Base-by-base conservation (phyloP, 495 filamentous ascomycete genomes). In the Xylaria longipes region DNA sequence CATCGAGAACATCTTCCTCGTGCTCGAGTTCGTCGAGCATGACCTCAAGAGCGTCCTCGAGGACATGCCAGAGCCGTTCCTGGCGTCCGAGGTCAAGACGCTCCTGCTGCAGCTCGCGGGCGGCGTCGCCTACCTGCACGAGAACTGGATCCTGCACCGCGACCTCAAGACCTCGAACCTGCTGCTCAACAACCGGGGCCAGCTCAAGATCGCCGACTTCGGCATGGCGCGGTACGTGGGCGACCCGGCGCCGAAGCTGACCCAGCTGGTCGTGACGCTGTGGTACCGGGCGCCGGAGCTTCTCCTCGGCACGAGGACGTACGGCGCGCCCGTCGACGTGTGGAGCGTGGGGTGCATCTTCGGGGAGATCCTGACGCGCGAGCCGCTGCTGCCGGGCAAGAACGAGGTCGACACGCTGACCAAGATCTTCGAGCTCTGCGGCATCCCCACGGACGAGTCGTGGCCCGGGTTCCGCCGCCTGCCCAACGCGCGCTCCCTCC, bases 281-380 rank as follows among this genome's bases (percentile, higher is more conserved):
- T 99, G 96, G 96, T 99, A 99, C 81, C 92, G 96, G 35, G 87
- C 94, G 0, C 96, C 96, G 0, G 96, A 98, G 79, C 86, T 99
- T 22, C 88, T 99, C 6, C 87, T 99, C 14, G 96, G 96, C 33
- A 87, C 93, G 1, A 87, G 88, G 46, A 87, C 86, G 27, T 99
- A 99, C 84, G 91, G 88, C 60, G 78, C 84, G 0, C 89, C 92
- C 72, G 86, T 99, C 70, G 96, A 99, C 82, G 91, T 97, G 87
- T 99, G 96, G 96, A 95, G 92, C 80, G 84, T 98, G 11, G 96
- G 96, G 15, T 99, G 96, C 83, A 96, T 99, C 77, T 97, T 99
- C 79, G 96, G 91, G 67, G 95, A 99, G 81, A 88, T 99, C 7
- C 84, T 98, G 5, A 90, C 87, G 62, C 94, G 93, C 69, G 91